Evolutionary conservation across 352 stramenopile species (phyloP).

Genomic region (Pythium monospermum): DNA sequence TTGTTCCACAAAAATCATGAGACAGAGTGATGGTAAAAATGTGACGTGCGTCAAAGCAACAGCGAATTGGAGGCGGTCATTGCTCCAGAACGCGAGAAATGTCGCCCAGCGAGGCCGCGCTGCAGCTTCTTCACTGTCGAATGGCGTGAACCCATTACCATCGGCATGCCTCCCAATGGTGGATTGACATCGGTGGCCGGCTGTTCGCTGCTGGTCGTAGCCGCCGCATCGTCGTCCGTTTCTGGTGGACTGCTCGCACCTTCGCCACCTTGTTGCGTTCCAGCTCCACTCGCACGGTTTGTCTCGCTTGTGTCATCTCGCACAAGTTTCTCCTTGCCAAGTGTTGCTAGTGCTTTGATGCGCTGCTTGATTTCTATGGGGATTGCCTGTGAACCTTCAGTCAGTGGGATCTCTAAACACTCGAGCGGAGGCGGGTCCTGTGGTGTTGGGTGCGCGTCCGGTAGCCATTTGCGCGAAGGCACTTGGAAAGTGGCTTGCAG

Average conservation of each 20-base stretch:
- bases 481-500: conserved; percentile 61
- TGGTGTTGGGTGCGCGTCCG: conserved; percentile 31
- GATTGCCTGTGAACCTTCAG: conserved; percentile 47
- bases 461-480: conserved; percentile 51
- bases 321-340: conserved; percentile 49
- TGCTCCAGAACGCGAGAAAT: conserved; percentile 19
- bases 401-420: conserved; percentile 54
- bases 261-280: not conserved
- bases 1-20: too few species aligned
- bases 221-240: not conserved
- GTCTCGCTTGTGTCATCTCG: conserved; percentile 27
- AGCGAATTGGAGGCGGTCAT: not conserved
- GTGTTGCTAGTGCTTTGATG: conserved; percentile 33
- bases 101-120: conserved; percentile 24
- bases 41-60: conserved; percentile 1
- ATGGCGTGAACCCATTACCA: not conserved
- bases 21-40: too few species aligned
- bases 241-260: not conserved
- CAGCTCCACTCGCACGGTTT: not conserved
- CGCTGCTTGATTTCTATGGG: conserved; percentile 39
- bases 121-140: conserved; percentile 27
- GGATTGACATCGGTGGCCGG: not conserved
- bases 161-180: not conserved
- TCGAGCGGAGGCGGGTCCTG: conserved; percentile 48
- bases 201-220: too few species aligned